Percentiles rank a stretch among this genome's conserved stretches.
Conservation (phyloP, 73 alveolate species). For the Symbiodinium pilosum region DNA sequence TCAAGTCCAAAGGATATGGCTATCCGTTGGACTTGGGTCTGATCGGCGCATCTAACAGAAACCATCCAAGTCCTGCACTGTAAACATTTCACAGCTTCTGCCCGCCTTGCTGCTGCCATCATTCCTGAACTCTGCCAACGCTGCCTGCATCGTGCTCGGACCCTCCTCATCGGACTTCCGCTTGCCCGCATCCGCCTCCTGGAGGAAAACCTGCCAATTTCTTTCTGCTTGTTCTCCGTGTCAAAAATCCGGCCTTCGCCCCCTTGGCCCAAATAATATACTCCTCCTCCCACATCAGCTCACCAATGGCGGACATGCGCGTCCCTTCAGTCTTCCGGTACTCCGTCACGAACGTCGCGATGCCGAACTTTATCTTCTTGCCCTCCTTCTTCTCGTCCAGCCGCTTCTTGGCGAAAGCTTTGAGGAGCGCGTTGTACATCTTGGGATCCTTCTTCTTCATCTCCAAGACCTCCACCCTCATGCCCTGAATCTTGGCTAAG, state of each 20-base stretch:
- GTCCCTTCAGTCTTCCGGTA: neutral
- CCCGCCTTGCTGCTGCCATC: no score
- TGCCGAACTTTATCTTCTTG: neutral
- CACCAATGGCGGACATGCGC: neutral
- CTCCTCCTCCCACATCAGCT: neutral
- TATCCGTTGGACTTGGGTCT: no score
- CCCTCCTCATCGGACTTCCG: neutral
- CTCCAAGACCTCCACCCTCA: neutral
- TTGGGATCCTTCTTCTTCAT: neutral
- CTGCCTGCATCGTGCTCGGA: no score
- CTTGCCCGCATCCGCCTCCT: neutral
- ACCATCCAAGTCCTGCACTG: no score
- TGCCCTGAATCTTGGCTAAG: neutral
- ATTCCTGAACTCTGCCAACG: no score
- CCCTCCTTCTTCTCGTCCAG: neutral
- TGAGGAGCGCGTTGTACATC: neutral
- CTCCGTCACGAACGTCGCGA: neutral
- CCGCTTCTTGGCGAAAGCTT: neutral
- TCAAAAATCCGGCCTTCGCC: neutral
- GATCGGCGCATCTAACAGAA: no score
- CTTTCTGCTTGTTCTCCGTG: neutral
- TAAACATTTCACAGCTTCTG: no score
- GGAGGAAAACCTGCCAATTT: neutral
- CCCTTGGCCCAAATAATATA: neutral
- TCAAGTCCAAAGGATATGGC: no score